Evolutionary conservation across 257 asterid species (phyloP), one percentile per base, ranked within the genome.

Genomic region (Solanum lycopersicoides): DNA sequence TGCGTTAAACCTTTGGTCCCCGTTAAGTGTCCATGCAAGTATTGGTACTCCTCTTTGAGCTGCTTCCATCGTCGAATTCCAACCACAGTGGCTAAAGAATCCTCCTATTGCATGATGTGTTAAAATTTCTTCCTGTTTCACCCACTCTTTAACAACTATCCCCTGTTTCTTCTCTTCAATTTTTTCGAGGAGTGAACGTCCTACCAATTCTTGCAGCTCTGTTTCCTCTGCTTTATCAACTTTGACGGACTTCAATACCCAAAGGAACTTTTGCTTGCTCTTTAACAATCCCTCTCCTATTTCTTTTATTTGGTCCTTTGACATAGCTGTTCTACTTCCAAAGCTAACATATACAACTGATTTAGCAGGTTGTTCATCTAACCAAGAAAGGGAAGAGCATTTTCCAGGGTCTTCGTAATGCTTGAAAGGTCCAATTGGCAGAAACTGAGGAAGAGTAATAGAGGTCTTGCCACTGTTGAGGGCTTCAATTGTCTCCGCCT

Each of bases 1-100:
- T 34, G 94, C 93, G 72, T 92, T 92, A 85, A 92, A 88, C 90
- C 77, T 89, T 37, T 91, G 93, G 63, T 92, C 94, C 25, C 94
- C 93, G 35, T 91, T 87, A 37, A 86, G 91, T 8, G 95, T 92
- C 94, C 94, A 92, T 28, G 92, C 92, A 87, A 93, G 76, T 44
- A 90, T 80, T 1, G 92, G 92, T 25, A 92, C 90, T 42, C 94
- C 93, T 50, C 68, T 34, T 85, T 68, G 28, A 74, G 93, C 92
- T 3, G 93, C 94, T n/a, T 90, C 90, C 91, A 90, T 91, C 4
- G 89, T 87, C 0, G 93, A 90, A 39, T 86, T 89, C 94, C 95
- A 92, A 65, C 87, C 93, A 15, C 95, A 90, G 25, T 91, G 93
- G 87, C 80, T 91, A 90, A 37, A 88, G 91, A 74, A 74, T 74